These are phyloP conservation scores for Sporothrix schenckii DNA, from an alignment of 2,329 filamentous ascomycete species.

Conservation along the genomic window DNA sequence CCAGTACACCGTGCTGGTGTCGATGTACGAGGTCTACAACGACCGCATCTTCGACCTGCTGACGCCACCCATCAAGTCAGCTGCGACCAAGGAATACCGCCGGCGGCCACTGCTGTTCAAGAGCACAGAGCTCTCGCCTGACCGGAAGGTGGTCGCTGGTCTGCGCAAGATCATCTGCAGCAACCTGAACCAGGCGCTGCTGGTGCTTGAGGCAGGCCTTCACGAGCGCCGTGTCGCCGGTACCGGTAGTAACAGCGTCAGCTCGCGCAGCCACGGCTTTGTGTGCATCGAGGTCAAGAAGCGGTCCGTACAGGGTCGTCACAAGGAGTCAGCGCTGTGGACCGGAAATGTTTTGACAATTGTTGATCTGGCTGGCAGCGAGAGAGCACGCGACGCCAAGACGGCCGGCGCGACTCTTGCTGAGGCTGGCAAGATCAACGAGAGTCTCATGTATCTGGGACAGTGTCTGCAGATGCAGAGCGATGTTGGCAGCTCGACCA, in stretches of 20 bases:
- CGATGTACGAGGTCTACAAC: conserved; percentile 99
- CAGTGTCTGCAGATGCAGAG: conserved; percentile 97
- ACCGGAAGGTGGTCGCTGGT: conserved; percentile 92
- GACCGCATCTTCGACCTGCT: conserved; percentile 95
- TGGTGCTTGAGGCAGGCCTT: conserved; percentile 86
- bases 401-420: conserved; percentile 89
- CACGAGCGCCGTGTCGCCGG: conserved; percentile 85
- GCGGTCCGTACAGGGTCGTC: conserved; percentile 50
- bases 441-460: conserved; percentile 96
- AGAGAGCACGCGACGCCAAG: conserved; percentile 89
- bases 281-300: conserved; percentile 96
- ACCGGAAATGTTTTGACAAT: conserved; percentile 78
- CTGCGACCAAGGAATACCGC: conserved; percentile 67
- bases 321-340: conserved; percentile 63
- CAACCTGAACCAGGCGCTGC: conserved; percentile 78
- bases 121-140: conserved; percentile 80
- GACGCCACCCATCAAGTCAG: conserved; percentile 62
- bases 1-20: conserved; percentile 86
- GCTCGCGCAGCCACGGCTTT: conserved; percentile 91
- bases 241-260: conserved; percentile 90
- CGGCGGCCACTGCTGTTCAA: conserved; percentile 91
- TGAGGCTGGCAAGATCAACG: conserved; percentile 97
- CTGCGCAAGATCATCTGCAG: conserved; percentile 87
- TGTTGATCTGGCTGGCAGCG: conserved; percentile 90
- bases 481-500: conserved; percentile 71